Conservation (phyloP, 208 protist genomes). For the Tritrichomonas musculus region DNA sequence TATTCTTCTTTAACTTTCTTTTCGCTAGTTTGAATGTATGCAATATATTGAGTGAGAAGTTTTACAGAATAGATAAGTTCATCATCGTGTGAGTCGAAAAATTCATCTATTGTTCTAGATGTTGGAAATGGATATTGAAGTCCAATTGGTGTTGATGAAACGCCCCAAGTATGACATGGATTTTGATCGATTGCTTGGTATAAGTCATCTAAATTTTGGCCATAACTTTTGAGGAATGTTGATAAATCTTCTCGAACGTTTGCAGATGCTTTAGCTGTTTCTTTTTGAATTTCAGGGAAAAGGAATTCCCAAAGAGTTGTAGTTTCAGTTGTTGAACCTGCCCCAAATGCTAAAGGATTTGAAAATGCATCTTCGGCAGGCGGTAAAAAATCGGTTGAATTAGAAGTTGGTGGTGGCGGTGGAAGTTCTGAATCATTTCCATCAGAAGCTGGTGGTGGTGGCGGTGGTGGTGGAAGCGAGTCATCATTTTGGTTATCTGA, state of each 20-base stretch:
- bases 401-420: too few relatives aligned
- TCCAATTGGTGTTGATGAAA: not conserved
- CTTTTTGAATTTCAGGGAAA: not conserved
- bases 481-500: too few relatives aligned
- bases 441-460: not conserved
- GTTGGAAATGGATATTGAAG: slow-evolving; percentile 24
- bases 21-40: not conserved
- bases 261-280: not conserved
- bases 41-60: not conserved
- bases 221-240: not conserved
- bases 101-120: not conserved
- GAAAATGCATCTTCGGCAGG: not conserved
- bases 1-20: not conserved
- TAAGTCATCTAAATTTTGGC: not conserved
- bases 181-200: slow-evolving; percentile 26
- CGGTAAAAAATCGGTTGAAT: too few relatives aligned
- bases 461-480: not conserved
- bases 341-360: not conserved
- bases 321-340: not conserved
- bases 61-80: slow-evolving; percentile 1
- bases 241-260: slow-evolving; percentile 13
- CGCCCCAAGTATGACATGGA: not conserved
- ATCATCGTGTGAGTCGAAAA: slow-evolving; percentile 28
- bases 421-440: not conserved
- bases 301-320: slow-evolving; percentile 3